These are phyloP conservation scores for Botrytis hyacinthi DNA, from an alignment of 2,329 filamentous ascomycete species.

Conservation along the genomic window DNA sequence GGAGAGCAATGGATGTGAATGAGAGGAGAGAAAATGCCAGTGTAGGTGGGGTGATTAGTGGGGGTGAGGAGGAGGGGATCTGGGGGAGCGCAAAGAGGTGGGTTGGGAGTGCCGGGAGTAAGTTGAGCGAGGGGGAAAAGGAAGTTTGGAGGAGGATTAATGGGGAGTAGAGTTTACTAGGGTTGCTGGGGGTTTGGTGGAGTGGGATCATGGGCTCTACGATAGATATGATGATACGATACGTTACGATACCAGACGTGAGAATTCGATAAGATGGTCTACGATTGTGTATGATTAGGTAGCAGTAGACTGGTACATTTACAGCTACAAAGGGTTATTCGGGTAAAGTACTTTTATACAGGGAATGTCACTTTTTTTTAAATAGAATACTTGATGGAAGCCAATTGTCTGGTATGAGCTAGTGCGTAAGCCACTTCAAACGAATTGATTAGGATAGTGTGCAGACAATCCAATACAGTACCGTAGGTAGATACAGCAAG, in stretches of 20 bases:
- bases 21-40: constrained; percentile 35
- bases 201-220: neutral
- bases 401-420: neutral
- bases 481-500: neutral
- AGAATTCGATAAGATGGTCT: neutral
- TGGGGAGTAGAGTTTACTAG: constrained; percentile 39
- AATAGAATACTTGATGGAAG: neutral
- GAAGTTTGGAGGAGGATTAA: constrained; percentile 65
- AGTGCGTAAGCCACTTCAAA: neutral
- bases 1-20: constrained; percentile 31
- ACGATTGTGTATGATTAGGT: constrained; percentile 4
- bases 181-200: neutral
- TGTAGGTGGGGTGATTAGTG: constrained; percentile 30
- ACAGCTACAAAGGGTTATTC: neutral
- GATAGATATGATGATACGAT: neutral
- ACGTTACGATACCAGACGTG: neutral
- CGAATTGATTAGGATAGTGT: neutral
- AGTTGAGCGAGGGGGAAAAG: constrained; percentile 56
- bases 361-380: neutral
- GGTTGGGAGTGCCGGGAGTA: constrained; percentile 55
- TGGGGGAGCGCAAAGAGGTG: constrained; percentile 59
- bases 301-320: neutral
- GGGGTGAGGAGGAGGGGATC: constrained; percentile 39
- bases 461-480: neutral
- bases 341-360: too few relatives aligned